Evolutionary conservation across 768 basidiomycete species (phyloP).

Genomic region (Phanerochaete carnosa): DNA sequence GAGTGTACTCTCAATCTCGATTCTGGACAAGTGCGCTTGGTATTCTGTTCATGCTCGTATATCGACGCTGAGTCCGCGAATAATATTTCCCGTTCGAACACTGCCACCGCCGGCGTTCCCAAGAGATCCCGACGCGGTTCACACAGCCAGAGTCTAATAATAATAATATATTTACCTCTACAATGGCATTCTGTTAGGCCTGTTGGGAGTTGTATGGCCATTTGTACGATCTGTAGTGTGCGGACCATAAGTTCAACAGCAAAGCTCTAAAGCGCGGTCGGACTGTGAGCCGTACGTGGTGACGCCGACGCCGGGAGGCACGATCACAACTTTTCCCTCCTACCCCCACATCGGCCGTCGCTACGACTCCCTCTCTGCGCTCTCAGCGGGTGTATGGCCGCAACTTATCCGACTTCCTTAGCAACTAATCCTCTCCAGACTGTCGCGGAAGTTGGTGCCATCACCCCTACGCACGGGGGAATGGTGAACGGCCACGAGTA

Average conservation of each 20-base stretch:
- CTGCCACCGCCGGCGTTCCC: conserved; percentile 3
- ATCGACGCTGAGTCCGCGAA: neutral
- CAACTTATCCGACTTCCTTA: conserved; percentile 47
- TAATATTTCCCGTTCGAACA: neutral
- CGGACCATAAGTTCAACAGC: neutral
- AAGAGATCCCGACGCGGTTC: neutral
- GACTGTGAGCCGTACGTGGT: neutral
- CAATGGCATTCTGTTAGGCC: too few relatives aligned
- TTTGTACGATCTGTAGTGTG: neutral
- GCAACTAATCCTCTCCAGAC: conserved; percentile 24
- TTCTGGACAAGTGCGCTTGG: neutral
- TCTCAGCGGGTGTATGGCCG: conserved; percentile 29
- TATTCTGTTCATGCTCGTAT: neutral
- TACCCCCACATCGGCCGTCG: conserved; percentile 2
- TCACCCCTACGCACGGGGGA: conserved; percentile 52
- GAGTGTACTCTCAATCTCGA: neutral
- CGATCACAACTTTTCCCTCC: conserved; percentile 2
- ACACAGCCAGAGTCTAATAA: neutral
- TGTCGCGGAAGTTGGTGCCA: conserved; percentile 27
- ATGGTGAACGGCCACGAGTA: conserved; percentile 61
- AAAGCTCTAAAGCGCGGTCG: neutral
- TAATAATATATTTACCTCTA: too few relatives aligned
- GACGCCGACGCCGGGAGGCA: neutral
- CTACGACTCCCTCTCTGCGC: neutral
- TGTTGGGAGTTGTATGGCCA: neutral